Evolutionary conservation across 1,139 yeast genomes (phyloP).

Genomic region (Geotrichum bryndzae): DNA sequence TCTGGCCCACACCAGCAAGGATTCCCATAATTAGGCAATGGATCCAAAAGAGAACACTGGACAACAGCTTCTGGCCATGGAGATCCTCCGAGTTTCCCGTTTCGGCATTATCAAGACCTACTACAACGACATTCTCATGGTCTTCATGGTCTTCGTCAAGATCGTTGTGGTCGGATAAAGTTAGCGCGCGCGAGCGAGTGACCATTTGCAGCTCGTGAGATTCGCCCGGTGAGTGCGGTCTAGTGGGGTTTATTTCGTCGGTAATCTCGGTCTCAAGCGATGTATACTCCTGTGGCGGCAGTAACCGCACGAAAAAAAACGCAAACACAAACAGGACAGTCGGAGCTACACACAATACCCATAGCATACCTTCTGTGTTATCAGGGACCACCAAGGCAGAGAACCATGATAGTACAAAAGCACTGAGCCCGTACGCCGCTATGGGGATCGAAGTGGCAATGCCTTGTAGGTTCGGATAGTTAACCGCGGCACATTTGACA

Average conservation of each 20-base stretch:
- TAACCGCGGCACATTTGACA: conserved; percentile 41
- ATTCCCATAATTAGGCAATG: conserved; percentile 49
- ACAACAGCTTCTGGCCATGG: conserved; percentile 28
- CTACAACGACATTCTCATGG: no score
- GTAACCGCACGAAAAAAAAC: conserved; percentile 26
- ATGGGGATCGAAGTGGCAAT: conserved; percentile 40
- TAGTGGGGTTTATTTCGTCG: no score
- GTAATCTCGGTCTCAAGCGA: conserved; percentile 13
- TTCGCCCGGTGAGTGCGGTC: no score
- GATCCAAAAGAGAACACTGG: conserved; percentile 34
- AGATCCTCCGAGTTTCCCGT: conserved; percentile 17
- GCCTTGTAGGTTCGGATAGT: conserved; percentile 37
- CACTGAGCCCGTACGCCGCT: conserved; percentile 42
- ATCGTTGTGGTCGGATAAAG: no score
- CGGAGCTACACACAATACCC: conserved; percentile 33
- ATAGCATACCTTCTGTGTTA: conserved; percentile 32
- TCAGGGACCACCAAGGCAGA: conserved; percentile 31
- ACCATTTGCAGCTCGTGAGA: no score
- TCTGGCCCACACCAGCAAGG: conserved; percentile 69
- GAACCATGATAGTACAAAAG: conserved; percentile 36
- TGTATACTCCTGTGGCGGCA: conserved; percentile 15
- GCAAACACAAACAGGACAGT: conserved; percentile 25
- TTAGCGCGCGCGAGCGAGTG: no score
- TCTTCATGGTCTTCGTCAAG: no score
- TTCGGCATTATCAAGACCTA: no score